Conservation (phyloP, 192 early-diverging fungal species). For the Coemansia umbellata region DNA sequence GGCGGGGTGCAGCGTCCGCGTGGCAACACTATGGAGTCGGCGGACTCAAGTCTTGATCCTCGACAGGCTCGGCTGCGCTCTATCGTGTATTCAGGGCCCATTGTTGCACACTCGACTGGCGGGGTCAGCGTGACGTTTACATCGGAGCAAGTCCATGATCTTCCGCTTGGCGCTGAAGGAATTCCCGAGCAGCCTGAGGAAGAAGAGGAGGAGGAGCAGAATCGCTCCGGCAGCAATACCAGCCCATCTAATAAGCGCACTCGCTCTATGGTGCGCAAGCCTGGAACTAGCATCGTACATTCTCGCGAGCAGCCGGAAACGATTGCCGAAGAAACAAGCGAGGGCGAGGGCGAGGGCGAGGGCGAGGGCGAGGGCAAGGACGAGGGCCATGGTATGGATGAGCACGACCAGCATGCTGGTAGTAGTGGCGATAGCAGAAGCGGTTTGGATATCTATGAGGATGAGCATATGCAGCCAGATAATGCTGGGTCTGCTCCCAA, state of each 20-base stretch:
- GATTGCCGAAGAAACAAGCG: constrained; percentile 3
- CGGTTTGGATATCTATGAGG: too few relatives aligned
- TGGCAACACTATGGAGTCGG: constrained; percentile 20
- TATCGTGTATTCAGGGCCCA: constrained; percentile 39
- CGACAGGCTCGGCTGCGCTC: constrained; percentile 28
- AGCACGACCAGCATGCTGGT: too few relatives aligned
- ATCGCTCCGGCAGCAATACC: not conserved
- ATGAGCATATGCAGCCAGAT: too few relatives aligned
- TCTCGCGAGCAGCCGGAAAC: not conserved
- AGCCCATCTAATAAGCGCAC: too few relatives aligned
- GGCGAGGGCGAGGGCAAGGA: not conserved
- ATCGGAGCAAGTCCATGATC: constrained; percentile 36
- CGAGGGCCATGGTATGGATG: too few relatives aligned
- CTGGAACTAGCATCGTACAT: not conserved
- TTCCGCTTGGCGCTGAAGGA: constrained; percentile 19
- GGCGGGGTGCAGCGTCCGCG: constrained; percentile 2
- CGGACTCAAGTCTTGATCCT: constrained; percentile 6
- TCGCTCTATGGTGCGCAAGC: constrained; percentile 5
- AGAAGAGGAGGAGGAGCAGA: constrained; percentile 3
- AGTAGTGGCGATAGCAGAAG: too few relatives aligned
- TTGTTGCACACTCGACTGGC: constrained; percentile 34
- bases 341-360: constrained; percentile 3
- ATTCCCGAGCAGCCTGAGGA: constrained; percentile 18
- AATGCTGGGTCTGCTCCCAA: too few relatives aligned
- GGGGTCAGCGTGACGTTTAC: constrained; percentile 49